phyloP scores from a whole-genome alignment of 768 basidiomycete species.

The Mycena maculata region DNA sequence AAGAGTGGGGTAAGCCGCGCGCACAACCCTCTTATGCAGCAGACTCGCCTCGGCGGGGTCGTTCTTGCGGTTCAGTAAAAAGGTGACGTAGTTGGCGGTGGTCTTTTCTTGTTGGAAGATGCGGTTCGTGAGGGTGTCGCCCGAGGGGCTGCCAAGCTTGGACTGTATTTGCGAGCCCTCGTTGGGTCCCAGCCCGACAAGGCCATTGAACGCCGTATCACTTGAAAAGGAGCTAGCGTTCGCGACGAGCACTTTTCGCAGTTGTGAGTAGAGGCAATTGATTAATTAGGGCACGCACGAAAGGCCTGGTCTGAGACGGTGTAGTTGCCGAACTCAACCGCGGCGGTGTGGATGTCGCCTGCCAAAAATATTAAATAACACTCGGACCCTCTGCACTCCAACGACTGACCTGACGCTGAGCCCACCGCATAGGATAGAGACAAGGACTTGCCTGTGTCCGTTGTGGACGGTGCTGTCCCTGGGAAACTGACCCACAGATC shows the following conservation, averaged over 20 bases:
- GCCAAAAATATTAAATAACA: slow-evolving; percentile 2
- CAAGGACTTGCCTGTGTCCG: slow-evolving; percentile 43
- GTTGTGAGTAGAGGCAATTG: slow-evolving; percentile 1
- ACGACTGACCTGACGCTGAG: slow-evolving; percentile 56
- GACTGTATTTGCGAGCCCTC: slow-evolving; percentile 61
- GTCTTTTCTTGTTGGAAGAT: slow-evolving; percentile 71
- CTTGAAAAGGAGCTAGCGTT: slow-evolving; percentile 35
- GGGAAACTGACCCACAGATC: slow-evolving; percentile 69
- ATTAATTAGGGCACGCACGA: slow-evolving; percentile 50
- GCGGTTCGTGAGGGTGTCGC: slow-evolving; percentile 69
- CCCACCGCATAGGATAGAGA: slow-evolving; percentile 67
- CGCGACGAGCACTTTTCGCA: slow-evolving; percentile 52
- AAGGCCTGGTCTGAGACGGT: slow-evolving; percentile 58
- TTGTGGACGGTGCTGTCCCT: slow-evolving; percentile 52
- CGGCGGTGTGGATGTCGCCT: slow-evolving; percentile 60
- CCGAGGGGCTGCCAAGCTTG: slow-evolving; percentile 48
- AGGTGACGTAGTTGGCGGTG: slow-evolving; percentile 70
- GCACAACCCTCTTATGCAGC: not conserved
- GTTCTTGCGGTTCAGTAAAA: slow-evolving; percentile 70
- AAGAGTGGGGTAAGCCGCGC: not conserved
- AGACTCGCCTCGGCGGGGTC: slow-evolving; percentile 39
- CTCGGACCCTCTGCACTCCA: not conserved
- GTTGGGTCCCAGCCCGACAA: slow-evolving; percentile 73
- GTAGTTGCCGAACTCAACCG: slow-evolving; percentile 58
- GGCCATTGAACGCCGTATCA: slow-evolving; percentile 36